Evolutionary conservation across 768 basidiomycete species (phyloP).

Genomic region (Auricularia heimuer): DNA sequence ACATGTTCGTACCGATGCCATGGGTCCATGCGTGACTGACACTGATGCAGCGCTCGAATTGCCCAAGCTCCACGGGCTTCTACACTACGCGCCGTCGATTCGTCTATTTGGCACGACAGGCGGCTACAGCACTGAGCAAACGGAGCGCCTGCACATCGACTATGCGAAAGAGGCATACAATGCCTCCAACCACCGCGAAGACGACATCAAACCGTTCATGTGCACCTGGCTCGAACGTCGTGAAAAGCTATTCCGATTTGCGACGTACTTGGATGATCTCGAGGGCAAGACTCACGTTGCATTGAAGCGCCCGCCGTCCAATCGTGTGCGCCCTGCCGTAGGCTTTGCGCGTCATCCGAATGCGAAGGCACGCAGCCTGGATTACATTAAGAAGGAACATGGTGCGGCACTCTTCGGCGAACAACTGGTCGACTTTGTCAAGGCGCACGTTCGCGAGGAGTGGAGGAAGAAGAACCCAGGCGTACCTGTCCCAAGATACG

Average conservation of each 20-base stretch:
- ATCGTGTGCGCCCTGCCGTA: background rate
- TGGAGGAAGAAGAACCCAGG: background rate
- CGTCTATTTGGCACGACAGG: conserved; percentile 25
- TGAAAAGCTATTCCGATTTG: background rate
- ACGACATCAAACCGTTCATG: background rate
- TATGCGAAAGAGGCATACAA: conserved; percentile 24
- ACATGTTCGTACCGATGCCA: conserved; percentile 11
- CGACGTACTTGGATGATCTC: background rate
- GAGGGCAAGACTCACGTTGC: background rate
- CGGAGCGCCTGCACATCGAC: conserved; percentile 29
- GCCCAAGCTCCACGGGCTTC: conserved; percentile 31
- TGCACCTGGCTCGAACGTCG: background rate
- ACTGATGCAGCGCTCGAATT: conserved; percentile 24
- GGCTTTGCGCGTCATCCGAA: background rate
- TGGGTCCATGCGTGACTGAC: too few species aligned
- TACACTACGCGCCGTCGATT: conserved; percentile 27
- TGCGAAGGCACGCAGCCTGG: background rate
- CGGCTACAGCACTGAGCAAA: conserved; percentile 30
- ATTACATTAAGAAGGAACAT: background rate
- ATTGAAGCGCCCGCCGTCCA: background rate
- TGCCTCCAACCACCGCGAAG: conserved; percentile 34
- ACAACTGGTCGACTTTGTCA: background rate
- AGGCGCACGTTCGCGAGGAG: background rate
- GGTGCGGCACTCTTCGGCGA: background rate
- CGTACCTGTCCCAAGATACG: background rate